A percentile compares a stretch with the other conserved stretches of the same genome.
Conservation (phyloP, 1,284 basidiomycete genomes). For the Tilletia setariae region DNA sequence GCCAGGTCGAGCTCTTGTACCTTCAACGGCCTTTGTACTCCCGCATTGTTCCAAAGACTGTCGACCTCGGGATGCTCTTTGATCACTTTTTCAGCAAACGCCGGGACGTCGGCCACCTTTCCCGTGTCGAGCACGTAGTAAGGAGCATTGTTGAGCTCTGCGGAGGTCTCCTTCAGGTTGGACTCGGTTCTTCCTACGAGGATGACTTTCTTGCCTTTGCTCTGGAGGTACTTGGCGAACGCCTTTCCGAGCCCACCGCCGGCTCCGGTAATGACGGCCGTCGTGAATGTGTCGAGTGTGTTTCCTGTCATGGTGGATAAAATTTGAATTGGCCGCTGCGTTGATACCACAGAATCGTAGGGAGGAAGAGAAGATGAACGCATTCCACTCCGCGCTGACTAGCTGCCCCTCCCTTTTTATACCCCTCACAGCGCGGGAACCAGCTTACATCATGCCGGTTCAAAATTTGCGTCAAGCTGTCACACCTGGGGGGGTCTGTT, state of each 20-base stretch:
- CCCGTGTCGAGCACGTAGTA: slow-evolving; percentile 56
- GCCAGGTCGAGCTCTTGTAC: slow-evolving; percentile 42
- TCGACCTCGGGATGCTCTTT: slow-evolving; percentile 56
- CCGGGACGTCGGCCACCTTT: slow-evolving; percentile 41
- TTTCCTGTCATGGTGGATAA: too few species aligned
- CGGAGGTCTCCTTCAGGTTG: slow-evolving; percentile 46
- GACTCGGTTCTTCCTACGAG: slow-evolving; percentile 55
- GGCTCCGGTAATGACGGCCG: slow-evolving; percentile 47
- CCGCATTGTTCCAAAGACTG: slow-evolving; percentile 57
- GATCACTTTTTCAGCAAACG: slow-evolving; percentile 49
- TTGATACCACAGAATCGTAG: too few species aligned
- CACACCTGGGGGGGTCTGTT: too few species aligned
- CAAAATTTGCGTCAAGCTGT: too few species aligned
- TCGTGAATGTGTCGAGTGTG: slow-evolving; percentile 38
- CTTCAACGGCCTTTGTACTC: slow-evolving; percentile 52
- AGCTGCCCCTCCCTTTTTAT: too few species aligned
- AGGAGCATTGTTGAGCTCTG: slow-evolving; percentile 45
- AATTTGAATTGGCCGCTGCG: too few species aligned
- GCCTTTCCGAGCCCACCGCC: slow-evolving; percentile 45
- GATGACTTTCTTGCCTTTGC: slow-evolving; percentile 54
- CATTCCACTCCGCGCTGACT: too few species aligned
- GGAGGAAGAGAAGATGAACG: too few species aligned
- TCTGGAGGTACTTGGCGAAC: slow-evolving; percentile 55
- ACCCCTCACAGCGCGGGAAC: too few species aligned
- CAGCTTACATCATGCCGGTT: too few species aligned